phyloP scores from a whole-genome alignment of 208 protist genomes.

The Histomonas meleagridis region DNA sequence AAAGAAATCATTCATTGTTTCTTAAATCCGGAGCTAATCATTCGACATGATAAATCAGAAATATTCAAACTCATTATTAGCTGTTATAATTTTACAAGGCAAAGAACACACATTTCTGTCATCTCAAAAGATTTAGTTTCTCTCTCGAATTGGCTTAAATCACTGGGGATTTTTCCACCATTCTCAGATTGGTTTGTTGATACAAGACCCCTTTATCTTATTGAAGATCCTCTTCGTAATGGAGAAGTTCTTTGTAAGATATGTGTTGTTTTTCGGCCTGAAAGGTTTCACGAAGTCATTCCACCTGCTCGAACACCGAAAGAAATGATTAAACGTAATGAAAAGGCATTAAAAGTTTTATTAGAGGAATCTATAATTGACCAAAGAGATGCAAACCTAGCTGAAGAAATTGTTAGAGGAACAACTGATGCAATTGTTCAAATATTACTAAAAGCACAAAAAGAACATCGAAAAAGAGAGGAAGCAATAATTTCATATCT shows the following conservation, averaged over 20 bases:
- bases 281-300: not conserved
- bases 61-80: too few species aligned
- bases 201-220: not conserved
- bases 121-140: too few species aligned
- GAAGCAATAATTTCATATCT: too few species aligned
- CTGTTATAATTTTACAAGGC: too few species aligned
- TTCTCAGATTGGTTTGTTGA: not conserved
- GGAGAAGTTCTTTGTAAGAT: not conserved
- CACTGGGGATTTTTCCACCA: not conserved
- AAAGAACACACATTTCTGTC: too few species aligned
- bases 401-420: not conserved
- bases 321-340: not conserved
- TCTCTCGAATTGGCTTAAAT: not conserved
- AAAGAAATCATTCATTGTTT: too few species aligned
- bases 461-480: too few species aligned
- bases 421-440: not conserved
- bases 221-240: slow-evolving; percentile 3
- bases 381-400: not conserved
- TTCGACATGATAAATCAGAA: too few species aligned
- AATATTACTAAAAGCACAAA: not conserved
- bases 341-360: not conserved
- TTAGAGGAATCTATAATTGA: not conserved
- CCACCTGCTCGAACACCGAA: not conserved
- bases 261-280: not conserved
- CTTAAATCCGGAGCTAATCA: too few species aligned